Percentiles rank a stretch among this genome's conserved stretches.
Conservation (phyloP, 2,329 filamentous ascomycete genomes). For the Fusarium xyrophilum region DNA sequence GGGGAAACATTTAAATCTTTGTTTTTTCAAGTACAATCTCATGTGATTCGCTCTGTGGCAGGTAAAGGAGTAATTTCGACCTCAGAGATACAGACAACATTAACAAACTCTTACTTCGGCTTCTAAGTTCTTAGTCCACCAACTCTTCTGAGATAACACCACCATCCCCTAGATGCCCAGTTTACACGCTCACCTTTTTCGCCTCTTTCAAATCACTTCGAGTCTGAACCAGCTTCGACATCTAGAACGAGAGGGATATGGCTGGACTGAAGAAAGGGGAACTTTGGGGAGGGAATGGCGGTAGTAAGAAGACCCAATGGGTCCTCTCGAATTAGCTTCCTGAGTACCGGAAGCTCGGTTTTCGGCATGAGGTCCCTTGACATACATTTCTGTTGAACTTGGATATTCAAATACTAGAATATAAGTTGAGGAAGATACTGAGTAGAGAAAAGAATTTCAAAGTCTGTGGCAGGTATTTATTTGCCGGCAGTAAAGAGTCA, state of each 20-base stretch:
- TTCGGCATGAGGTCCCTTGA: slow-evolving; percentile 63
- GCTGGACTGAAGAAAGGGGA: slow-evolving; percentile 62
- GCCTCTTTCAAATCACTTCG: slow-evolving; percentile 42
- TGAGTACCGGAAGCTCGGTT: slow-evolving; percentile 55
- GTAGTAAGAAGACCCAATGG: slow-evolving; percentile 70
- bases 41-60: not conserved
- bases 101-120: too few relatives aligned
- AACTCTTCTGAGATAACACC: not conserved
- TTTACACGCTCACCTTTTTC: slow-evolving; percentile 14
- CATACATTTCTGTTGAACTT: slow-evolving; percentile 59
- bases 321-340: slow-evolving; percentile 63
- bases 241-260: slow-evolving; percentile 68
- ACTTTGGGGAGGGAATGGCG: slow-evolving; percentile 57
- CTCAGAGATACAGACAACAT: not conserved
- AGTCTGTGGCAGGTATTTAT: not conserved
- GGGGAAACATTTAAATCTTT: too few relatives aligned
- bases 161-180: accelerated
- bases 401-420: accelerated
- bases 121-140: too few relatives aligned
- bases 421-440: not conserved
- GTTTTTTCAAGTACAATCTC: too few relatives aligned
- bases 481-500: not conserved
- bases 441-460: not conserved
- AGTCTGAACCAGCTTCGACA: slow-evolving; percentile 45
- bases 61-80: not conserved